Conservation (phyloP, 2,329 filamentous ascomycete genomes). For the Colletotrichum australisinense region DNA sequence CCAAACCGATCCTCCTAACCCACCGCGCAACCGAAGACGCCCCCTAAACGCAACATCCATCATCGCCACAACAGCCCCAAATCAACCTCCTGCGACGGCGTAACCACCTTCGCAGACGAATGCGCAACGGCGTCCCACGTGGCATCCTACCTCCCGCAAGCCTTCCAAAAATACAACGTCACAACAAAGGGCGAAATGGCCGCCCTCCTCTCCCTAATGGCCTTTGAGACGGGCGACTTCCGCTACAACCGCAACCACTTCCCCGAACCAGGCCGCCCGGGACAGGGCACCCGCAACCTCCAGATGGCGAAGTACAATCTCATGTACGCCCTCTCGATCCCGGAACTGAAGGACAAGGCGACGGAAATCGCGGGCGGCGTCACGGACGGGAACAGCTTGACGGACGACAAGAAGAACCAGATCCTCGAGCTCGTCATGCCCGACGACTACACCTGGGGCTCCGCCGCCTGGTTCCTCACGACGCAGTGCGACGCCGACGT, state of each 20-base stretch:
- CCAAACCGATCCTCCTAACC: slow-evolving; percentile 36
- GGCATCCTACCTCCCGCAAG: slow-evolving; percentile 64
- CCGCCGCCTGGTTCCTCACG: slow-evolving; percentile 62
- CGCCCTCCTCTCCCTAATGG: slow-evolving; percentile 76
- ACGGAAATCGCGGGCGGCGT: slow-evolving; percentile 44
- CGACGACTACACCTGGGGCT: slow-evolving; percentile 66
- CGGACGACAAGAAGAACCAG: slow-evolving; percentile 47
- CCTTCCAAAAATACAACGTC: slow-evolving; percentile 69
- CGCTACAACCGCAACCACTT: slow-evolving; percentile 75
- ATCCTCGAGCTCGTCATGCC: slow-evolving; percentile 57
- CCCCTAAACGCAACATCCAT: slow-evolving; percentile 45
- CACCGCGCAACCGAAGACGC: slow-evolving; percentile 11
- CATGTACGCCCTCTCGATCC: slow-evolving; percentile 58
- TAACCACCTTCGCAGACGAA: slow-evolving; percentile 57
- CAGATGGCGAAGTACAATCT: slow-evolving; percentile 58
- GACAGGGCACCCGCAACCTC: slow-evolving; percentile 77
- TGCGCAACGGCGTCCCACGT: slow-evolving; percentile 75
- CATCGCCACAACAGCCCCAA: slow-evolving; percentile 66
- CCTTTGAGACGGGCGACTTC: slow-evolving; percentile 77
- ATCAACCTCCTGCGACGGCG: slow-evolving; percentile 64
- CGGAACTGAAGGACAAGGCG: slow-evolving; percentile 47
- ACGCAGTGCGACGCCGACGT: slow-evolving; percentile 54
- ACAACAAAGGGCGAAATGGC: slow-evolving; percentile 70
- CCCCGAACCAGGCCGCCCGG: slow-evolving; percentile 59
- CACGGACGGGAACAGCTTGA: slow-evolving; percentile 40